A percentile compares a stretch with the other conserved stretches of the same genome.
These are phyloP conservation scores for Dovyalis caffra DNA, from an alignment of 345 rosid genomes.

Conservation along the genomic window DNA sequence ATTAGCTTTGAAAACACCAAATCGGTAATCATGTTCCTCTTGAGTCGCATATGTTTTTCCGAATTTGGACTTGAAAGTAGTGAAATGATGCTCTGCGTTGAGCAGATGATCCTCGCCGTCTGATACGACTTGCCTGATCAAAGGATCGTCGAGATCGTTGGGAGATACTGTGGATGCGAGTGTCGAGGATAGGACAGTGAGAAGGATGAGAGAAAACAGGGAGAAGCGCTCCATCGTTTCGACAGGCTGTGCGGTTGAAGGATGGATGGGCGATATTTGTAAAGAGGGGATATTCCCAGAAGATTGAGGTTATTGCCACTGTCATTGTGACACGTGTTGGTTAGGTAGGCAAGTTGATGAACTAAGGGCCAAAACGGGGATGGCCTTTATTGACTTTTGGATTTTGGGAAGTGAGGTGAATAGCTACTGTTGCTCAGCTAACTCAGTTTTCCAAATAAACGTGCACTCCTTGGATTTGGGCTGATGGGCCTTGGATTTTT, in stretches of 20 bases:
- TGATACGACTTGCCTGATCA: conserved; percentile 26
- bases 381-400: not conserved
- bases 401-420: not conserved
- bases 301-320: not conserved
- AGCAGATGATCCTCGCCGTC: conserved; percentile 18
- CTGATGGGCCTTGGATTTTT: not conserved
- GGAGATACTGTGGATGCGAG: conserved; percentile 2
- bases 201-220: conserved; percentile 5
- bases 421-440: not conserved
- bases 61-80: conserved; percentile 23
- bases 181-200: not conserved
- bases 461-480: not conserved
- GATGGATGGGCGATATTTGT: too few species aligned
- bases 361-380: not conserved
- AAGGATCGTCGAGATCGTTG: conserved; percentile 14
- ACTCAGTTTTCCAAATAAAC: not conserved
- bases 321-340: conserved; percentile 2
- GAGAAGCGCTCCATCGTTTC: conserved; percentile 12
- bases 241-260: not conserved
- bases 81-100: conserved; percentile 24
- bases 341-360: not conserved
- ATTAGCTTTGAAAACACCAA: conserved; percentile 57
- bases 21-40: conserved; percentile 73
- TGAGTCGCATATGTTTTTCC: conserved; percentile 24
- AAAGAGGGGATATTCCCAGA: not conserved